Percentiles rank a stretch among this genome's conserved stretches.
Conservation (phyloP, 495 filamentous ascomycete species). For the Hypoxylon subgilvum region DNA sequence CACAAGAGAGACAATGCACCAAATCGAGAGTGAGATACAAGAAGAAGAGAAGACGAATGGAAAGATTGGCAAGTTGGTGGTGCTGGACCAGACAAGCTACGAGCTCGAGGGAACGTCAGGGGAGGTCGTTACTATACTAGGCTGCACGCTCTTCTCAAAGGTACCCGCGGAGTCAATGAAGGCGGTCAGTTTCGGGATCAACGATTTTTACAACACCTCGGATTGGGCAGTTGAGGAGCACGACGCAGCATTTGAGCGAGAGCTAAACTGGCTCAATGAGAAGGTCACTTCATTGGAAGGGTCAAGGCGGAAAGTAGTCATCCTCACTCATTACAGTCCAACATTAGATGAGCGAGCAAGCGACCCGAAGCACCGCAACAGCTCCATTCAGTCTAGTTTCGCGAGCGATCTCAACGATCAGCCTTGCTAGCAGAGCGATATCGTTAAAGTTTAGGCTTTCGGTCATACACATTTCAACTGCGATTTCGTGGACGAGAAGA, state of each 20-base stretch:
- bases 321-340: conserved; percentile 63
- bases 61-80: conserved; percentile 50
- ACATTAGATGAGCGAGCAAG: conserved; percentile 41
- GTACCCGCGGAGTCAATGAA: no score
- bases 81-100: conserved; percentile 53
- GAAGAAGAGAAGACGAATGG: conserved; percentile 8
- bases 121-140: conserved; percentile 54
- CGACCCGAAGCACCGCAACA: conserved; percentile 52
- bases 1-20: conserved; percentile 10
- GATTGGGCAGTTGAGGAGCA: no score
- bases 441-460: conserved; percentile 62
- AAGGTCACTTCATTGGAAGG: conserved; percentile 48
- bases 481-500: conserved; percentile 19
- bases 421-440: conserved; percentile 51
- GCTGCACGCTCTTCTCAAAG: conserved; percentile 61
- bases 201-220: no score
- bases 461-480: conserved; percentile 62
- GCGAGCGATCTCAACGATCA: conserved; percentile 47
- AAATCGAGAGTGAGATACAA: conserved; percentile 25
- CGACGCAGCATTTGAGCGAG: conserved; percentile 28
- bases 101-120: conserved; percentile 42
- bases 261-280: conserved; percentile 59
- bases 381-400: conserved; percentile 51
- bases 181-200: no score
- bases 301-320: conserved; percentile 49